Conservation (phyloP, 345 rosid species). For the Ceriops tagal region DNA sequence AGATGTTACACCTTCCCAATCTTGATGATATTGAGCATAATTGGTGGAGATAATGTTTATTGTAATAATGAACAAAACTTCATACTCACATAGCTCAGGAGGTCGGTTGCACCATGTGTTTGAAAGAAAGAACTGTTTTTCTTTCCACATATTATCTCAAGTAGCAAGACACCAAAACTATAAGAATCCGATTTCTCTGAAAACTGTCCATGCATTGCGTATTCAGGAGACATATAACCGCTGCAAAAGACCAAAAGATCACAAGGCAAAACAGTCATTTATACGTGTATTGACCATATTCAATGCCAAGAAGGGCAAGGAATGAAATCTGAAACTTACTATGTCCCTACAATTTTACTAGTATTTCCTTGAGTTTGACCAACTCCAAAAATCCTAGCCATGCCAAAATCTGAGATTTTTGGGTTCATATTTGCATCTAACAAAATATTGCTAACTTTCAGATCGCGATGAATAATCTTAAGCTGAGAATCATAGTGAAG, state of each 20-base stretch:
- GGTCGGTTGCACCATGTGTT: constrained; percentile 23
- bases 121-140: constrained; percentile 28
- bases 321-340: constrained; percentile 13
- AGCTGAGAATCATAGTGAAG: constrained; percentile 50
- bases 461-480: constrained; percentile 51
- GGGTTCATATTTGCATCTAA: constrained; percentile 29
- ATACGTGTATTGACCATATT: not conserved
- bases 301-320: too few species aligned
- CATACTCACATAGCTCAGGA: constrained; percentile 35
- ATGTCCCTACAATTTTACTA: constrained; percentile 25
- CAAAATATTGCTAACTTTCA: constrained; percentile 45
- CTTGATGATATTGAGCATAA: not conserved
- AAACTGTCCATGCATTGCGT: constrained; percentile 29
- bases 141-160: constrained; percentile 36
- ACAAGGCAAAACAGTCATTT: not conserved
- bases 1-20: not conserved
- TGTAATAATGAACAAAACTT: not conserved
- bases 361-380: constrained; percentile 24
- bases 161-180: constrained; percentile 15
- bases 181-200: constrained; percentile 17
- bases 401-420: constrained; percentile 33
- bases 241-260: not conserved
- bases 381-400: constrained; percentile 25
- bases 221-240: constrained; percentile 31
- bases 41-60: not conserved